Evolutionary conservation across 129 eudicot genomes (phyloP), one percentile per base, ranked within the genome.

Genomic region (Gnaphalium uliginosum): DNA sequence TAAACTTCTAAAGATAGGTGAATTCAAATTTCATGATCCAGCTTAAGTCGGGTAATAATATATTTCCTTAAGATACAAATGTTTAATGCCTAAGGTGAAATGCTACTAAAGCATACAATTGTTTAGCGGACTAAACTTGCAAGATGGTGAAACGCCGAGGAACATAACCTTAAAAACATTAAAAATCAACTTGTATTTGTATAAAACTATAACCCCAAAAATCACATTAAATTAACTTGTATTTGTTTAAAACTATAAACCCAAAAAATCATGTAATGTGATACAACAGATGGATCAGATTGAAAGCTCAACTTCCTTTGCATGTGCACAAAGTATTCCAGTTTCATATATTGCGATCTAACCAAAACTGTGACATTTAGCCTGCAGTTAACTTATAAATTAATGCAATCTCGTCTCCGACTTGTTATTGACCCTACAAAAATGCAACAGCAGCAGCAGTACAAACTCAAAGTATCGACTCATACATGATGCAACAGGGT

Each of bases 291-390:
- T n/a, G 46, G 18, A 43, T 10, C 23, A 3, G 9, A 4, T 17
- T 33, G 7, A 37, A 3, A 41, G 22, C 19, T 25, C 39, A 62
- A 62, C 5, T 4, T 26, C 41, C 68, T 22, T 62, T 29, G 37
- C 22, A 62, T 27, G 68, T 62, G 68, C 17, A 62, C 39, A 62
- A 62, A 62, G 68, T 62, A 62, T 62, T 29, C 23, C 10, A 30
- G 53, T 8, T 32, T 64, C 37, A 22, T 50, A 50, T 29, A 18
- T 48, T 46, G 65, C 18, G 61, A 56, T 46, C 21, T 22, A 56
- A 61, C 58, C 65, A 75, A 75, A 64, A 76, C 50, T 17, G 37
- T 8, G 22, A 62, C 17, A 74, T 62, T 51, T n/a, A 27, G 27
- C 48, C 24, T 2, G 29, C 37, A 69, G 24, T 9, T 26, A 43